phyloP scores from a whole-genome alignment of 192 early-diverging fungal species.

The Chytriomyces sp. region DNA sequence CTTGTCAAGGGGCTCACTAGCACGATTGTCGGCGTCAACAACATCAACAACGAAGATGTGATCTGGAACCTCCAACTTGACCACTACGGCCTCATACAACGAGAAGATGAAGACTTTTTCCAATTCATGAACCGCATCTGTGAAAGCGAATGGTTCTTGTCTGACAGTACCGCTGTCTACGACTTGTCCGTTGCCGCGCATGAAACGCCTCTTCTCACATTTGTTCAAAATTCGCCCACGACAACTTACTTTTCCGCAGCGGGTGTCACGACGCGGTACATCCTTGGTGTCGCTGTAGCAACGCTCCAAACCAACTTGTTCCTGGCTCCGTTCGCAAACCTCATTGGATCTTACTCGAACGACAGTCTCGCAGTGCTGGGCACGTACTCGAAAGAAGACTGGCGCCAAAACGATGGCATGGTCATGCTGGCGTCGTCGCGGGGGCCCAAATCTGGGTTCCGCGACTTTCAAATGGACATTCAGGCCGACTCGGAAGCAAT shows the following conservation, averaged over 20 bases:
- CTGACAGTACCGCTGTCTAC: slow-evolving; percentile 31
- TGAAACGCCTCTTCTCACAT: slow-evolving; percentile 16
- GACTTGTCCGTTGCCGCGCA: slow-evolving; percentile 5
- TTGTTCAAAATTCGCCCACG: slow-evolving; percentile 25
- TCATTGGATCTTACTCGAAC: slow-evolving; percentile 34
- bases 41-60: neutral
- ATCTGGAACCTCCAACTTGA: slow-evolving; percentile 36
- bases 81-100: slow-evolving; percentile 34
- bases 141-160: slow-evolving; percentile 18
- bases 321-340: slow-evolving; percentile 21
- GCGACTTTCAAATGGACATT: slow-evolving; percentile 24
- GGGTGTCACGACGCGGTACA: slow-evolving; percentile 11
- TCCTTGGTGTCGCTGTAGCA: neutral
- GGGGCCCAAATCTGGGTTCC: slow-evolving; percentile 24
- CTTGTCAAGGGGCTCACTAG: slow-evolving; percentile 10
- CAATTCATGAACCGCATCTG: slow-evolving; percentile 24
- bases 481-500: neutral
- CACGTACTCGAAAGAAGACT: slow-evolving; percentile 1
- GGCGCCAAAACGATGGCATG: slow-evolving; percentile 36
- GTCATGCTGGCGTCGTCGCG: slow-evolving; percentile 25
- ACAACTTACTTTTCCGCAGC: slow-evolving; percentile 35
- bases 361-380: neutral
- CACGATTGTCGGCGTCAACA: slow-evolving; percentile 27
- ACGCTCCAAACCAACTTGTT: slow-evolving; percentile 11
- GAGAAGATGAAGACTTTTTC: slow-evolving; percentile 6